Evolutionary conservation across 192 early-diverging fungal genomes (phyloP).

Genomic region (Irineochytrium annulatum): DNA sequence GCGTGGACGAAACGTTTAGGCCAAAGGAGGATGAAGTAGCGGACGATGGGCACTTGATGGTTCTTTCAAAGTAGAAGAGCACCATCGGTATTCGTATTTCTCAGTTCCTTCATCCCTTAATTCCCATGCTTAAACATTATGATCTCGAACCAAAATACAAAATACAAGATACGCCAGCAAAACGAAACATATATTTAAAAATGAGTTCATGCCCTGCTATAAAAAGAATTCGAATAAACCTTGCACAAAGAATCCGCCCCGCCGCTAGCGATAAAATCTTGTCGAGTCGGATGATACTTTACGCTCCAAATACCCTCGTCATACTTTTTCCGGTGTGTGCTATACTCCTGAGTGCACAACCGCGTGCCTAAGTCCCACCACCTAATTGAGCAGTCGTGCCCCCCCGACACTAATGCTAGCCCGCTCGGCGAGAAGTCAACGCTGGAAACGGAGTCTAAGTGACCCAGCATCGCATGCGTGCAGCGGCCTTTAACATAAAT

Average conservation of each 20-base stretch:
- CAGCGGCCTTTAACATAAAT: slow-evolving; percentile 42
- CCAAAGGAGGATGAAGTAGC: neutral
- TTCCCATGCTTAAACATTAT: no score
- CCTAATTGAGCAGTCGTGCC: slow-evolving; percentile 72
- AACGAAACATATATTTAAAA: no score
- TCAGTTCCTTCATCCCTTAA: no score
- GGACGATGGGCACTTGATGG: neutral
- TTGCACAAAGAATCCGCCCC: neutral
- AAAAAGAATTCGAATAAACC: no score
- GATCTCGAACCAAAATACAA: no score
- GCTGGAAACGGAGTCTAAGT: slow-evolving; percentile 63
- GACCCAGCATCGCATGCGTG: slow-evolving; percentile 60
- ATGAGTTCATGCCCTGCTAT: no score
- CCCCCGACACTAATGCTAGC: slow-evolving; percentile 59
- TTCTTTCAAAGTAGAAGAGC: no score
- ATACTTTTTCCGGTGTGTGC: slow-evolving; percentile 62
- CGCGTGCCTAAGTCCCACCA: slow-evolving; percentile 70
- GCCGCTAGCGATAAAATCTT: neutral
- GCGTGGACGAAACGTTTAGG: neutral
- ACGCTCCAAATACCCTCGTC: slow-evolving; percentile 68
- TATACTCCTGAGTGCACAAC: slow-evolving; percentile 67
- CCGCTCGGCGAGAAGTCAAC: slow-evolving; percentile 65
- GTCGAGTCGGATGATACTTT: neutral
- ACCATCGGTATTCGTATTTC: no score
- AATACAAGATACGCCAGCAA: no score